Base-by-base conservation (phyloP, 768 basidiomycete genomes). In the Russula compacta region DNA sequence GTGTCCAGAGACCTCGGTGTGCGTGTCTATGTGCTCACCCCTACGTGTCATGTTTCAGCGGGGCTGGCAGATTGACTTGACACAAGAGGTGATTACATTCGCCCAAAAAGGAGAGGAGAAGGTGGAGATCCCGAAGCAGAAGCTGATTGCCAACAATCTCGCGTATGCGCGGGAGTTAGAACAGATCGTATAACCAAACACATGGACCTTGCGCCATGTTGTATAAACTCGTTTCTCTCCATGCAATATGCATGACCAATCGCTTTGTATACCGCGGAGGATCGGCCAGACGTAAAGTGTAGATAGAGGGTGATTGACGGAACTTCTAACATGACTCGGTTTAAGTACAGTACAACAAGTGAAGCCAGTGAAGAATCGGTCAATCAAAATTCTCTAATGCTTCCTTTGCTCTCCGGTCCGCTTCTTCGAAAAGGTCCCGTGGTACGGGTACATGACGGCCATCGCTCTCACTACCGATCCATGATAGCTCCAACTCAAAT, bases 401-500 rank as follows among this genome's bases (percentile, higher is more conserved):
- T 49, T 85, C 90, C 77, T 89, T 92, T 19, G 94, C 97, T 72
- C 87, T 86, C 59, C 77, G 77, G 71, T 97, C 90, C 35, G 95
- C 97, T 70, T 95, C 92, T 24, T 82, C 81, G 47, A 86, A 77
- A 60, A 98, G 76, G 36, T 94, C 94, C 62, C 81, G 81, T 50
- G 97, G 97, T 57, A 99, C 92, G 29, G 84, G 81, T 29, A 83
- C 78, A 73, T 98, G 94, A 51, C 85, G 71, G 56, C 84, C 84
- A 35, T 85, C 83, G 36, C 88, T 90, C 74, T 95, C 92, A 38
- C 83, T 80, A 42, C 93, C 84, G 60, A 98, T 85, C 97, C 97
- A 99, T 39, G 94, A 90, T 81, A 99, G 83, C 74, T 99, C 97
- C 32, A 99, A 82, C 71, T 98, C 97, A 65, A 99, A 98, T 53